Evolutionary conservation across 352 stramenopile species (phyloP), one percentile per base, ranked within the genome.

Genomic region (Globisporangium viniferum): DNA sequence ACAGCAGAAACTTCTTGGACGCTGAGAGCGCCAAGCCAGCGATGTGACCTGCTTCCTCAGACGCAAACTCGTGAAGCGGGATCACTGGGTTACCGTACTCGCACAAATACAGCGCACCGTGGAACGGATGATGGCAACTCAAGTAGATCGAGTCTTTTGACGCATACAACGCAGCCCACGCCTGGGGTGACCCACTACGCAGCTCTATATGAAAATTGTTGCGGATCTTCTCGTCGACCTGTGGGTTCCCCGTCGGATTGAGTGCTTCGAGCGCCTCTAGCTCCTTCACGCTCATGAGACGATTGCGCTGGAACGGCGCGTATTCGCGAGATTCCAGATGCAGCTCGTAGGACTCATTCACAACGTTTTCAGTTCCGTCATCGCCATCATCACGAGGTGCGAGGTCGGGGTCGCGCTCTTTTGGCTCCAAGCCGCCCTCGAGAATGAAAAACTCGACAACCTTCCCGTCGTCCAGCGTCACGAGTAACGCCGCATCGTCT

Each of bases 361-460:
- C 76, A 44, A 71, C 73, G 6, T 33, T 64, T 22, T 62, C 56
- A 62, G 20, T 10, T 10, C n/a, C 57, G 12, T 68, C 68, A 24
- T 66, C 70, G 10, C 48, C 62, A 15, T 55, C 66, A 27, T 68
- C 61, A 15, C 18, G 39, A 31, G 68, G 31, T 14, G 71, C 58
- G 51, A 69, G 29, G 20, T 67, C 44, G 2, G 53, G 53, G 41
- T 58, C 49, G 22, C 12, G 35, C 9, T 57, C 55, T n/a, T 49
- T 63, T 36, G 61, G 24, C 0, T 48, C 56, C 14, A 86, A 39
- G 12, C 71, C 78, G 6, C 73, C 73, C 39, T 66, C 68, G 10
- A 78, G 80, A 1, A 92, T 46, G n/a, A 87, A 68, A 57, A 90
- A 94, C 68, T 92, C 84, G 9, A 94, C n/a, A 24, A 93, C 75